These are phyloP conservation scores for Aureobasidium sp. DNA, from an alignment of 2,329 filamentous ascomycete genomes.

Conservation along the genomic window DNA sequence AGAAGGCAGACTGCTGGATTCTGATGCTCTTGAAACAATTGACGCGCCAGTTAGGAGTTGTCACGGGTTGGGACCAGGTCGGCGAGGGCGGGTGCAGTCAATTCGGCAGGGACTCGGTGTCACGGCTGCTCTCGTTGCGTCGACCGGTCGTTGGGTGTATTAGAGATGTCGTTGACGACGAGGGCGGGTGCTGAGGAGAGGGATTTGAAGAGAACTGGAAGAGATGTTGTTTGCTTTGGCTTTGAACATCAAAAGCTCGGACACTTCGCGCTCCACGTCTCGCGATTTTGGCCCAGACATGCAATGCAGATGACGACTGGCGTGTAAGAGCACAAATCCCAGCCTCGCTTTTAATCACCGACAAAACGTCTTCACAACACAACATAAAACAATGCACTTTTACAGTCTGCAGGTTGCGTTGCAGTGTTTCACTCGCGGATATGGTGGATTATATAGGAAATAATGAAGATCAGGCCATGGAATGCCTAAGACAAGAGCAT, in stretches of 20 bases:
- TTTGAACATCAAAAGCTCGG: constrained; percentile 13
- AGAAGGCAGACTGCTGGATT: constrained; percentile 8
- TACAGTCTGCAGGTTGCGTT: not conserved
- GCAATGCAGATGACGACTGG: not conserved
- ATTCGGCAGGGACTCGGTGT: constrained; percentile 4
- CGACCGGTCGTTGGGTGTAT: constrained; percentile 5
- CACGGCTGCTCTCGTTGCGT: not conserved
- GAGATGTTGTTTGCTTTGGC: constrained; percentile 14
- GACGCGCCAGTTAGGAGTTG: constrained; percentile 2
- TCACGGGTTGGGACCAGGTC: not conserved
- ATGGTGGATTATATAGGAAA: not conserved
- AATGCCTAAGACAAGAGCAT: not conserved
- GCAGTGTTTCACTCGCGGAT: not conserved
- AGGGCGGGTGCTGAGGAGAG: constrained; percentile 11
- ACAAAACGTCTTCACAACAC: constrained; percentile 9
- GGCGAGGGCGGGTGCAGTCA: not conserved
- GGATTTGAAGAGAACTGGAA: constrained; percentile 7
- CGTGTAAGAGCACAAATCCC: constrained; percentile 8
- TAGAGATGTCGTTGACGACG: constrained; percentile 1
- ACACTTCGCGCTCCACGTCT: constrained; percentile 10
- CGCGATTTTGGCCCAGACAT: constrained; percentile 3
- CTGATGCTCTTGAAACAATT: constrained; percentile 14
- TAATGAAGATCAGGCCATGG: not conserved
- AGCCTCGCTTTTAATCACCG: not conserved
- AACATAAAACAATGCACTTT: not conserved